Conservation (phyloP, 2,329 filamentous ascomycete species). For the Lachnellula cervina region DNA sequence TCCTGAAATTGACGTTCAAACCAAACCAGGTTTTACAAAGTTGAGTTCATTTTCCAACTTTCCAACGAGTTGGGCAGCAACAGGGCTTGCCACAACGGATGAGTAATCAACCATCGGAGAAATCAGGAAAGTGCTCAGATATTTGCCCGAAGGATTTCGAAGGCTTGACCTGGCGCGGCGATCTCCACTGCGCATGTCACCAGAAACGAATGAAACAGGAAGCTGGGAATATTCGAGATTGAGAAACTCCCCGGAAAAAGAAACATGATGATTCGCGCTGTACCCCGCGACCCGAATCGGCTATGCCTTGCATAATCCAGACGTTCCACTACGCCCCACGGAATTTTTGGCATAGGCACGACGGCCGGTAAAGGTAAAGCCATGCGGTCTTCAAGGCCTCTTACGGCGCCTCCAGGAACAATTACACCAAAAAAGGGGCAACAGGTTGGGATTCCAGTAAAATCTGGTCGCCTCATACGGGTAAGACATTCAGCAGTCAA, state of each 20-base stretch:
- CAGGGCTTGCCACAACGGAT: not conserved
- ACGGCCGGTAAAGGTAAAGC: not conserved
- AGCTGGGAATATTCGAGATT: slow-evolving; percentile 1
- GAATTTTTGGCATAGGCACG: not conserved
- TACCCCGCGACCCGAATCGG: not conserved
- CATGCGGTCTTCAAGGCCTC: not conserved
- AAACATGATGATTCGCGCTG: not conserved
- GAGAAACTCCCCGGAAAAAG: not conserved
- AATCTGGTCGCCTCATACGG: slow-evolving; percentile 2
- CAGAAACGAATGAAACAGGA: not conserved
- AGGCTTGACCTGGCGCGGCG: not conserved
- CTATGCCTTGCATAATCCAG: not conserved
- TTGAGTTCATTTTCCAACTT: not conserved
- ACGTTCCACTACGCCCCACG: slow-evolving; percentile 6
- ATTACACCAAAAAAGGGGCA: slow-evolving; percentile 6
- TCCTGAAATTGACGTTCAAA: not conserved
- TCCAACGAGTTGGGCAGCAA: not conserved
- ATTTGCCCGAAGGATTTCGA: not conserved
- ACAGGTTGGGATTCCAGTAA: not conserved
- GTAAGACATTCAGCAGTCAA: not conserved
- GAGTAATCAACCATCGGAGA: not conserved
- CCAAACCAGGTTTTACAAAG: not conserved
- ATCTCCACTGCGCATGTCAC: not conserved
- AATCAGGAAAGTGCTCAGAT: not conserved
- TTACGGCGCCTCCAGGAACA: not conserved